These are phyloP conservation scores for Phytophthora cactorum DNA, from an alignment of 352 stramenopile genomes.

Conservation along the genomic window DNA sequence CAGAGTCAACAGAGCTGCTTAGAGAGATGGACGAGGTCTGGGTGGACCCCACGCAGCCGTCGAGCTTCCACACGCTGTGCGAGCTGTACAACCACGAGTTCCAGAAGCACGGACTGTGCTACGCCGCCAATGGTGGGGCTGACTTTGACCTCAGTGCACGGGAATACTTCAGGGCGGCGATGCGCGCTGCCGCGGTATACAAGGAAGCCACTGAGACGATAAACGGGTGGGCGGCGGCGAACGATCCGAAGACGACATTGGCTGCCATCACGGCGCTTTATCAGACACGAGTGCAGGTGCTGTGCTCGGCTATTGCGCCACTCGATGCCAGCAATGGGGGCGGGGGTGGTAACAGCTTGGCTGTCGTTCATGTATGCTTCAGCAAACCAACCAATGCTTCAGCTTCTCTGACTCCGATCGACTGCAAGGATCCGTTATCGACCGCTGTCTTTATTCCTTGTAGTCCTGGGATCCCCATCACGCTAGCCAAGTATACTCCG, in stretches of 20 bases:
- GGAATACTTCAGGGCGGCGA: conserved; percentile 41
- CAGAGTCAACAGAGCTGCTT: conserved; percentile 39
- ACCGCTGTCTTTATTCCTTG: conserved; percentile 37
- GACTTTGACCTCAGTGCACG: conserved; percentile 39
- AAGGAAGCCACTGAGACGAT: conserved; percentile 34
- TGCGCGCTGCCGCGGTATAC: conserved; percentile 30
- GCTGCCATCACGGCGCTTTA: conserved; percentile 44
- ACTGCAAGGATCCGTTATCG: conserved; percentile 27
- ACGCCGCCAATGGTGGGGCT: conserved; percentile 48
- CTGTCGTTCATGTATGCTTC: conserved; percentile 52
- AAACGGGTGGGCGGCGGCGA: conserved; percentile 34
- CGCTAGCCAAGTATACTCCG: conserved; percentile 24
- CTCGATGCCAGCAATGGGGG: conserved; percentile 6
- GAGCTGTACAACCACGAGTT: conserved; percentile 91
- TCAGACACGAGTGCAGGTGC: conserved; percentile 37
- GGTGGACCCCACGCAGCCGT: conserved; percentile 54
- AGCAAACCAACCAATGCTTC: conserved; percentile 27
- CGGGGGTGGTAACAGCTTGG: conserved; percentile 33
- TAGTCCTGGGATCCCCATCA: conserved; percentile 26
- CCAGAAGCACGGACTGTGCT: conserved; percentile 89
- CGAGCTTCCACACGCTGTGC: conserved; percentile 55
- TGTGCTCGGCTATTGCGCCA: conserved; percentile 42
- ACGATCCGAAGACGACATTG: conserved; percentile 33
- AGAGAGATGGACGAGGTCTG: conserved; percentile 44
- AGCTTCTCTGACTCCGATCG: conserved; percentile 26